Conservation (phyloP, 805 yeast genomes). For the Kuraishia hungarica region DNA sequence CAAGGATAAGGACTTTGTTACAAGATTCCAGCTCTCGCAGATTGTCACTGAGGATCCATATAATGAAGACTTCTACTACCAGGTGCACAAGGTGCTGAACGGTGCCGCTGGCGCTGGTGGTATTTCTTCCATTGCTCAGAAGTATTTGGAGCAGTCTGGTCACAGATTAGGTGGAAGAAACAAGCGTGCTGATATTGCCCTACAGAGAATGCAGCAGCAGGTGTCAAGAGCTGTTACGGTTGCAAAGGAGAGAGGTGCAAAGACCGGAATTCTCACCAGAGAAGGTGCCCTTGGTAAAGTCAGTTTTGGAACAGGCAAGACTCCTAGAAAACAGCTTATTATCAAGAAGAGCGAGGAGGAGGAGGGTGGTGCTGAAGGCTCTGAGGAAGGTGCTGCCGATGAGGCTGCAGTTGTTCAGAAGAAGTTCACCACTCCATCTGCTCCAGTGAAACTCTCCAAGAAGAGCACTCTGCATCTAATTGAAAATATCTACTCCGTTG, state of each 20-base stretch:
- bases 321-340: conserved; percentile 82
- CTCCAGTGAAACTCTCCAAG: conserved; percentile 26
- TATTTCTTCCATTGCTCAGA: conserved; percentile 81
- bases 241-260: conserved; percentile 75
- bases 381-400: conserved; percentile 14
- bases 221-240: conserved; percentile 93
- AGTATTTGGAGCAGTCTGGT: conserved; percentile 85
- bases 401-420: conserved; percentile 9
- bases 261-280: conserved; percentile 47
- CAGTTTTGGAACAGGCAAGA: conserved; percentile 67
- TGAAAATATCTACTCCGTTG: conserved; percentile 71
- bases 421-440: conserved; percentile 18
- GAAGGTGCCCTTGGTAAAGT: conserved; percentile 91
- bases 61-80: conserved; percentile 93
- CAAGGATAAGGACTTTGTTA: conserved; percentile 91
- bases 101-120: conserved; percentile 41
- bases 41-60: conserved; percentile 96
- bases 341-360: conserved; percentile 35
- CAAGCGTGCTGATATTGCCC: conserved; percentile 80
- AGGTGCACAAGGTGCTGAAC: conserved; percentile 69
- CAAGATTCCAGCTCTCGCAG: conserved; percentile 89
- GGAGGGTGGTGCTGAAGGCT: conserved; percentile 9
- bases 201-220: conserved; percentile 97
- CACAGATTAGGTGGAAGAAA: conserved; percentile 82
- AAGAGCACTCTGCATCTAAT: conserved; percentile 56